These are phyloP conservation scores for Pseudopyricularia cyperi DNA, from an alignment of 2,329 filamentous ascomycete species.

Conservation along the genomic window DNA sequence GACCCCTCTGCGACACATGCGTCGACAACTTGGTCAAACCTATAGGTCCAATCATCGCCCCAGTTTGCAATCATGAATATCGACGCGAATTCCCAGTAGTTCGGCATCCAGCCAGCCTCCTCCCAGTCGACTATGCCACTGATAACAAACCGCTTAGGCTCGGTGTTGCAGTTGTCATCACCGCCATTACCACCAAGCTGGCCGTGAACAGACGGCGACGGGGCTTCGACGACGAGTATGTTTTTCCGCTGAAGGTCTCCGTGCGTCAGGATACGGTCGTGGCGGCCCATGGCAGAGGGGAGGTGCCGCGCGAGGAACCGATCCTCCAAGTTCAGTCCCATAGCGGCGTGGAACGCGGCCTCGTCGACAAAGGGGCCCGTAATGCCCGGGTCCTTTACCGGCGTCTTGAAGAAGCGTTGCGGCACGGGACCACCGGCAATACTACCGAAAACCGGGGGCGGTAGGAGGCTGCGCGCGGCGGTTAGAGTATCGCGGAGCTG, in stretches of 20 bases:
- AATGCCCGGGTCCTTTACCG: not conserved
- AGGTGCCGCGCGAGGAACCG: slow-evolving; percentile 2
- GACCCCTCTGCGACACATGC: slow-evolving; percentile 2
- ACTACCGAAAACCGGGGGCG: slow-evolving; percentile 2
- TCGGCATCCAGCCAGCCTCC: slow-evolving; percentile 5
- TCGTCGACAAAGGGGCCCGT: slow-evolving; percentile 2
- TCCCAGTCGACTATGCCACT: slow-evolving; percentile 6
- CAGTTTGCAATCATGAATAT: slow-evolving; percentile 4
- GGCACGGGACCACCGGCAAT: slow-evolving; percentile 1
- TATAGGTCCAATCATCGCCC: slow-evolving; percentile 6
- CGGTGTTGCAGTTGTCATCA: not conserved
- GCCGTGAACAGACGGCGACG: not conserved
- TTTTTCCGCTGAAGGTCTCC: slow-evolving; percentile 6
- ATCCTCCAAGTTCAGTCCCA: slow-evolving; percentile 1
- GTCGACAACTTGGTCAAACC: slow-evolving; percentile 5
- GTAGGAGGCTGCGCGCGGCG: slow-evolving; percentile 1
- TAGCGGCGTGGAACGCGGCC: slow-evolving; percentile 1
- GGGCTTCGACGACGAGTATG: slow-evolving; percentile 2
- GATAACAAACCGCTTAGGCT: slow-evolving; percentile 1
- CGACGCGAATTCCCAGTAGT: slow-evolving; percentile 4
- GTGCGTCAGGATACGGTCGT: slow-evolving; percentile 4
- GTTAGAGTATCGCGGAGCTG: slow-evolving; percentile 4
- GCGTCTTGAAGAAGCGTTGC: slow-evolving; percentile 3
- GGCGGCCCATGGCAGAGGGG: not conserved
- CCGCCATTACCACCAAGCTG: not conserved